A percentile compares a stretch with the other conserved stretches of the same genome.
Conservation (phyloP, 805 yeast genomes). For the Metschnikowia aberdeeniae region DNA sequence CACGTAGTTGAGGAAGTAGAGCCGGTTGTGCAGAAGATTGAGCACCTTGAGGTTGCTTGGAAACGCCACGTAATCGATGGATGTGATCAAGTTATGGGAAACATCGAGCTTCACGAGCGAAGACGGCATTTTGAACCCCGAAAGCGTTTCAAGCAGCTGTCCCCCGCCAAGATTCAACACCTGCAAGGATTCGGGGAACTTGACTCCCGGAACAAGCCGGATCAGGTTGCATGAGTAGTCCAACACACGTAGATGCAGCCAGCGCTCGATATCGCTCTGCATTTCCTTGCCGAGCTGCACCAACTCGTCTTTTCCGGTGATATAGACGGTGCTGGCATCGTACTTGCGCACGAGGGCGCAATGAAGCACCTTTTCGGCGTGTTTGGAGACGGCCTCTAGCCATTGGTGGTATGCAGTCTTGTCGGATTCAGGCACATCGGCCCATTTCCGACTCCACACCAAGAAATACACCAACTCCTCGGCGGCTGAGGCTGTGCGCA, state of each 20-base stretch:
- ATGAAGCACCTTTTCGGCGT: conserved; percentile 29
- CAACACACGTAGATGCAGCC: conserved; percentile 31
- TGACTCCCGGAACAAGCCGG: conserved; percentile 36
- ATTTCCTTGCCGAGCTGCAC: conserved; percentile 33
- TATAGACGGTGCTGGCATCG: conserved; percentile 28
- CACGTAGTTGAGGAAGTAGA: conserved; percentile 36
- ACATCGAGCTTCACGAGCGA: conserved; percentile 28
- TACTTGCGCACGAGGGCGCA: conserved; percentile 38
- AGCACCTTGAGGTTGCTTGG: conserved; percentile 31
- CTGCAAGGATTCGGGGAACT: conserved; percentile 35
- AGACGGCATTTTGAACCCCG: conserved; percentile 38
- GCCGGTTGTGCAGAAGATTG: conserved; percentile 34
- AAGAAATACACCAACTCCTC: conserved; percentile 26
- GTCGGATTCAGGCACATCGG: conserved; percentile 24
- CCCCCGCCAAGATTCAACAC: conserved; percentile 39
- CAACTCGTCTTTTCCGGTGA: conserved; percentile 32
- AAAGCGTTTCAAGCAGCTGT: conserved; percentile 33
- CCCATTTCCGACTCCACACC: conserved; percentile 33
- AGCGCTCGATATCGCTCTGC: conserved; percentile 30
- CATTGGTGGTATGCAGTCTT: conserved; percentile 24
- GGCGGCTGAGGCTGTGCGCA: background rate
- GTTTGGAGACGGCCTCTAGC: conserved; percentile 19
- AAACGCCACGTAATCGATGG: conserved; percentile 34
- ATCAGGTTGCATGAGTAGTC: conserved; percentile 39
- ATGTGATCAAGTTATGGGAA: conserved; percentile 30